Evolutionary conservation across 768 basidiomycete species (phyloP).

Genomic region (Phanerochaete sordida): DNA sequence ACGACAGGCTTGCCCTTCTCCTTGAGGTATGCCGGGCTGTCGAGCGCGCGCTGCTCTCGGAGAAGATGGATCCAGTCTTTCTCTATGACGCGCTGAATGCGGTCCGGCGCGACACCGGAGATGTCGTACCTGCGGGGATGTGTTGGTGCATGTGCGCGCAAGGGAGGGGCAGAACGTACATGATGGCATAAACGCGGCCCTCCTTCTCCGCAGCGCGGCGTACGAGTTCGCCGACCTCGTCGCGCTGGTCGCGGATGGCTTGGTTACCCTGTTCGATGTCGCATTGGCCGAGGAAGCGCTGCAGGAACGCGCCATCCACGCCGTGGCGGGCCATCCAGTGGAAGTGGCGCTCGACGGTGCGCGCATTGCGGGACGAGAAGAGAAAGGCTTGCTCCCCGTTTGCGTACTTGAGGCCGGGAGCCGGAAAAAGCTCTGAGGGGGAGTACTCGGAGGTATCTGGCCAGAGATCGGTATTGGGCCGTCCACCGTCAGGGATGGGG

Average conservation of each 20-base stretch:
- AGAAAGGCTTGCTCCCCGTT: conserved; percentile 60
- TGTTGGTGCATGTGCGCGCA: no score
- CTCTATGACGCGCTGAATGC: conserved; percentile 62
- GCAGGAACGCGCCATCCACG: conserved; percentile 78
- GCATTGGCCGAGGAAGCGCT: conserved; percentile 70
- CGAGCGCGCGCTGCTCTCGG: conserved; percentile 53
- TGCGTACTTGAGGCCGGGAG: conserved; percentile 58
- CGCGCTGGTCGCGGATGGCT: conserved; percentile 61
- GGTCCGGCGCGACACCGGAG: conserved; percentile 67
- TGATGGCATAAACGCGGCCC: conserved; percentile 79
- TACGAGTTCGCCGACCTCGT: conserved; percentile 72
- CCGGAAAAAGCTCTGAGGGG: conserved; percentile 65
- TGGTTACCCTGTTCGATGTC: conserved; percentile 51
- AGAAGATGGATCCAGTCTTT: conserved; percentile 76
- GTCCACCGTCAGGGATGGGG: conserved; percentile 68
- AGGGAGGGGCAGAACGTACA: conserved; percentile 55
- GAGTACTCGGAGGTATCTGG: conserved; percentile 73
- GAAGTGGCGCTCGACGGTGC: conserved; percentile 73
- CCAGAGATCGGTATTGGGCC: conserved; percentile 74
- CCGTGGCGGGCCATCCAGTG: conserved; percentile 83
- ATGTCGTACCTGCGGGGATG: conserved; percentile 78
- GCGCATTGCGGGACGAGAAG: conserved; percentile 75
- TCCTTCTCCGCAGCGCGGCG: conserved; percentile 76
- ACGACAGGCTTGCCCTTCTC: conserved; percentile 71
- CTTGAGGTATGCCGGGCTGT: conserved; percentile 69